A percentile compares a stretch with the other conserved stretches of the same genome.
Evolutionary conservation across 2,329 filamentous ascomycete species (phyloP).

Genomic region (Clonostachys solani): DNA sequence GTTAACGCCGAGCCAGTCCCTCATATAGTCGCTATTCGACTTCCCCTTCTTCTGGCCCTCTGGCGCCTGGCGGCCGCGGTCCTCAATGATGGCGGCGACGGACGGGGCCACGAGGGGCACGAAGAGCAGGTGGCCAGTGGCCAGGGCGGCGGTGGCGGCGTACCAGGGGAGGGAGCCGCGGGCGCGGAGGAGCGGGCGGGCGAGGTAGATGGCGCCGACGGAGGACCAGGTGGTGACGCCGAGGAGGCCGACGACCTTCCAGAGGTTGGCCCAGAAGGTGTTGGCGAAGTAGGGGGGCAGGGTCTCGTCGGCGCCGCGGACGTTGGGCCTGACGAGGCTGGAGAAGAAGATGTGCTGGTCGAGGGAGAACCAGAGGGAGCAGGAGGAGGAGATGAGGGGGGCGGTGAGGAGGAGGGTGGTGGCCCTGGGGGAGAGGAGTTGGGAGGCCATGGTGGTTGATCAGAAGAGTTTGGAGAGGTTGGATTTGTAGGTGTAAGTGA

Average conservation of each 20-base stretch:
- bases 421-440: constrained; percentile 23
- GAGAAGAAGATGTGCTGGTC: constrained; percentile 38
- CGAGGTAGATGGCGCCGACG: constrained; percentile 14
- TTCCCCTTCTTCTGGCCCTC: constrained; percentile 10
- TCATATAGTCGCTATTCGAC: constrained; percentile 18
- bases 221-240: constrained; percentile 24
- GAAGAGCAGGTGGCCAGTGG: constrained; percentile 23
- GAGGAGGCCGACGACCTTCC: constrained; percentile 24
- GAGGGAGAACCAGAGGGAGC: constrained; percentile 36
- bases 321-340: constrained; percentile 21
- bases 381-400: constrained; percentile 41
- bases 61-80: constrained; percentile 7
- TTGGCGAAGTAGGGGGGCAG: constrained; percentile 35
- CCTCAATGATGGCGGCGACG: constrained; percentile 17
- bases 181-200: constrained; percentile 11
- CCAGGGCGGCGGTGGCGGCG: constrained; percentile 18
- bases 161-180: constrained; percentile 23
- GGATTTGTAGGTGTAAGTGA: too few species aligned
- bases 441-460: constrained; percentile 24
- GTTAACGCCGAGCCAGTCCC: constrained; percentile 23
- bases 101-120: constrained; percentile 24
- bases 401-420: constrained; percentile 29
- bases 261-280: constrained; percentile 31
- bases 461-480: too few species aligned
- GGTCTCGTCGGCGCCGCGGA: constrained; percentile 24